Percentiles rank a stretch among this genome's conserved stretches.
These are phyloP conservation scores for Amorphotheca resinae DNA, from an alignment of 495 filamentous ascomycete genomes.

Conservation along the genomic window DNA sequence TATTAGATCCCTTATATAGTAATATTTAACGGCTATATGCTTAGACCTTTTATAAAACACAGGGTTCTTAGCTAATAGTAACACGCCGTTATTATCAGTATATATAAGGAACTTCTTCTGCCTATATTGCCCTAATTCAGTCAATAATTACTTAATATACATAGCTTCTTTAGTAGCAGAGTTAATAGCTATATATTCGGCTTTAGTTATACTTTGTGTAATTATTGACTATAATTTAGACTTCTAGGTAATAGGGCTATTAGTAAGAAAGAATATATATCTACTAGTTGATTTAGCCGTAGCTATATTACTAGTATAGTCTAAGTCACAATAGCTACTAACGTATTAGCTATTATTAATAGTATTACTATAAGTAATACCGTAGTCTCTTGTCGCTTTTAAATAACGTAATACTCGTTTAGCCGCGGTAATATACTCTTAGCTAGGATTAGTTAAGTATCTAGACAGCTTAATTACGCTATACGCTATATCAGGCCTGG, in stretches of 20 bases:
- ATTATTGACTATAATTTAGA: slow-evolving; percentile 9
- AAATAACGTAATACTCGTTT: slow-evolving; percentile 15
- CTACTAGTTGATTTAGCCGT: slow-evolving; percentile 8
- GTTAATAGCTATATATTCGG: slow-evolving; percentile 12
- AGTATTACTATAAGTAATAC: slow-evolving; percentile 11
- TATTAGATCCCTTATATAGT: slow-evolving; percentile 13
- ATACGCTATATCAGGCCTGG: slow-evolving; percentile 17
- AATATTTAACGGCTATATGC: slow-evolving; percentile 10
- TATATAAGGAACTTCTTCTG: slow-evolving; percentile 8
- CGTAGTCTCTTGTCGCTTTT: slow-evolving; percentile 10
- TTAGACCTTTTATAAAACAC: slow-evolving; percentile 9
- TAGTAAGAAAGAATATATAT: slow-evolving; percentile 6
- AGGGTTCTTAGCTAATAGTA: slow-evolving; percentile 10
- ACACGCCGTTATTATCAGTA: slow-evolving; percentile 8
- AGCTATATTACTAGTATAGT: no score
- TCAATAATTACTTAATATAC: slow-evolving; percentile 6
- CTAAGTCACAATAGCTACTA: no score
- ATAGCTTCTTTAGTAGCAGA: slow-evolving; percentile 8
- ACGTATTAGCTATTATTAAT: no score
- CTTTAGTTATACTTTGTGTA: slow-evolving; percentile 5
- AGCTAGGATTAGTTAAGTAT: slow-evolving; percentile 9
- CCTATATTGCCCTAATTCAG: slow-evolving; percentile 6
- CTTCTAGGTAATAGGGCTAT: slow-evolving; percentile 5
- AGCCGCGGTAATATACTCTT: slow-evolving; percentile 5
- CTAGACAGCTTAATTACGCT: slow-evolving; percentile 5